Percentiles rank a stretch among this genome's conserved stretches.
phyloP scores from a whole-genome alignment of 306 rosid genomes.

The Trichosanthes cucumerina region DNA sequence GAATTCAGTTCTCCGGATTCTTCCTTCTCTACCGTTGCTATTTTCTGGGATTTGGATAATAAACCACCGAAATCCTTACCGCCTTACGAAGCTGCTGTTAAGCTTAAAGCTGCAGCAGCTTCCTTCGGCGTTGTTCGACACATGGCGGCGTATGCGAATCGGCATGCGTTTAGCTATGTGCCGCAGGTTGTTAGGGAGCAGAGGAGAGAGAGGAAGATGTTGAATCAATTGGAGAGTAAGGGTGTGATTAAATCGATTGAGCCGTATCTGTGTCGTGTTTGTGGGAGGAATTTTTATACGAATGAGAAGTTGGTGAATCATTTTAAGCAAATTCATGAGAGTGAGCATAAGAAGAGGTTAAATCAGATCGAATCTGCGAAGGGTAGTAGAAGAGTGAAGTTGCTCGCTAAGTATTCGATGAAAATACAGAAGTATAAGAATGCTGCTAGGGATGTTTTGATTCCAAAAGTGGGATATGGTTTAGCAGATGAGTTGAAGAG shows the following conservation, averaged over 20 bases:
- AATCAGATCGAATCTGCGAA: slow-evolving; percentile 61
- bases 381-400: slow-evolving; percentile 58
- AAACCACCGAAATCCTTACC: slow-evolving; percentile 63
- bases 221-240: slow-evolving; percentile 41
- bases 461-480: slow-evolving; percentile 50
- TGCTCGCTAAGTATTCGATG: slow-evolving; percentile 75
- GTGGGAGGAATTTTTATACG: slow-evolving; percentile 57
- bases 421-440: slow-evolving; percentile 78
- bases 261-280: slow-evolving; percentile 54
- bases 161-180: slow-evolving; percentile 35
- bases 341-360: slow-evolving; percentile 60
- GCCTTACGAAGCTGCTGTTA: slow-evolving; percentile 59
- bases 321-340: slow-evolving; percentile 63
- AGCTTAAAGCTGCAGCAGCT: slow-evolving; percentile 55
- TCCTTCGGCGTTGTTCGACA: slow-evolving; percentile 53
- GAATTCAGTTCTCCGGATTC: slow-evolving; percentile 2
- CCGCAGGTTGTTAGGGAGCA: slow-evolving; percentile 41
- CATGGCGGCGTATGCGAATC: slow-evolving; percentile 65
- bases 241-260: slow-evolving; percentile 42
- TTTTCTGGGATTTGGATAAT: slow-evolving; percentile 84
- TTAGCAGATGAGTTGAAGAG: slow-evolving; percentile 54
- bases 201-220: slow-evolving; percentile 35
- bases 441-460: slow-evolving; percentile 44
- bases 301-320: slow-evolving; percentile 71
- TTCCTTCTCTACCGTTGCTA: slow-evolving; percentile 34